Evolutionary conservation across 2,329 filamentous ascomycete species (phyloP), one percentile per base, ranked within the genome.

Genomic region (Venturia asperata): DNA sequence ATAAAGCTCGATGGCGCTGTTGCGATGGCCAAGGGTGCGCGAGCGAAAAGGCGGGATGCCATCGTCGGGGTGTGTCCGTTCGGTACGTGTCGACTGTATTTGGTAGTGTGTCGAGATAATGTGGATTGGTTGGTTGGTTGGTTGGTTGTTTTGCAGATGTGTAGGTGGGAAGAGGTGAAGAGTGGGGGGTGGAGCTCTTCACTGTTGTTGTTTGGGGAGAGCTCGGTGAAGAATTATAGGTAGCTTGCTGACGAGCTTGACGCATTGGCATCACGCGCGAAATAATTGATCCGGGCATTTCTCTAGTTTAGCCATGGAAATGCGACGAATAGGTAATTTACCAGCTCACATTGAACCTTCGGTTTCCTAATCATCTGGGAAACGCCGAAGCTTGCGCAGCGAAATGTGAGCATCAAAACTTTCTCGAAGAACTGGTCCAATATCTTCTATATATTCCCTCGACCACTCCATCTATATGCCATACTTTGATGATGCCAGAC

Each of bases 21-120:
- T n/a, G 63, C 27, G 4, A 56, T 27, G 24, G 27, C 41, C 9
- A 55, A 39, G 30, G 47, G 9, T 13, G 58, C 58, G 19, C 60
- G 60, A 15, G 39, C 43, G 37, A 61, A 39, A 19, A 61, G 15
- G n/a, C 60, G 60, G 34, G 60, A 61, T n/a, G 60, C 60, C 60
- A 61, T 61, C 19, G 21, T 37, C 41, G 17, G 19, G 19, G 17
- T 30, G 17, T 17, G 49, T 55, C 21, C 24, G 24, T 24, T 55
- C 27, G 49, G 9, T 55, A 11, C n/a, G 21, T 3, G 15, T 2
- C n/a, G 24, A 10, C 2, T 52, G n/a, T 6, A 52, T 3, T 6
- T 27, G 24, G 15, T 24, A 9, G 45, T 5, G n/a, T 24, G n/a
- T 9, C 19, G 5, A 45, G 30, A 34, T 34, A 3, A 3, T 34